phyloP scores from a whole-genome alignment of 2,329 filamentous ascomycete species.

The Trichoderma atroviride region DNA sequence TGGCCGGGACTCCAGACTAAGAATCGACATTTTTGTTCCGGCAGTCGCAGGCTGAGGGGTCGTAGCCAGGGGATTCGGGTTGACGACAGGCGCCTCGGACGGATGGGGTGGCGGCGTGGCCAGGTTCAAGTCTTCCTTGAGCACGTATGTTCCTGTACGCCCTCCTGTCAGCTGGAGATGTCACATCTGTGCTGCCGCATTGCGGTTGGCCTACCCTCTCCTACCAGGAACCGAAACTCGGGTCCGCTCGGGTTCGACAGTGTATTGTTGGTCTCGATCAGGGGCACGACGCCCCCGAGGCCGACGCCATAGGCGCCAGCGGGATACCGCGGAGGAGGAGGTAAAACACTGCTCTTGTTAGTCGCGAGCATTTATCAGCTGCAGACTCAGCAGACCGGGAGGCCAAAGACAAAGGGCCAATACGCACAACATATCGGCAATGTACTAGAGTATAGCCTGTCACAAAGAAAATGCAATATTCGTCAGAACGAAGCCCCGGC shows the following conservation, averaged over 20 bases:
- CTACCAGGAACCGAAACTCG: constrained; percentile 88
- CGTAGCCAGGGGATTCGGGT: constrained; percentile 89
- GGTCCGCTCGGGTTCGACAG: constrained; percentile 77
- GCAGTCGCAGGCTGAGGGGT: constrained; percentile 79
- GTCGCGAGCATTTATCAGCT: constrained; percentile 22
- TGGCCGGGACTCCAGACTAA: constrained; percentile 68
- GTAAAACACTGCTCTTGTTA: constrained; percentile 66
- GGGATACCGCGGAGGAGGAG: constrained; percentile 84
- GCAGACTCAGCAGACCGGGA: background rate
- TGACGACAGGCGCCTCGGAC: constrained; percentile 83
- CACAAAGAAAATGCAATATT: background rate
- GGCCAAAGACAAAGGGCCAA: background rate
- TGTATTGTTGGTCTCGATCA: constrained; percentile 94
- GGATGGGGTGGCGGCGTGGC: constrained; percentile 95
- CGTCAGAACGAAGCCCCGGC: background rate
- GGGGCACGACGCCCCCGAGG: constrained; percentile 67
- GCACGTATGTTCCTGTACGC: constrained; percentile 76
- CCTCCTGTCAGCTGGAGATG: constrained; percentile 25
- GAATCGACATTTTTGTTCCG: constrained; percentile 81
- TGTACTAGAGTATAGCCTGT: background rate
- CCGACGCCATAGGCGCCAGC: constrained; percentile 71
- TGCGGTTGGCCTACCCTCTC: constrained; percentile 68
- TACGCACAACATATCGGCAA: constrained; percentile 36
- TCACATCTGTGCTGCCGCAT: background rate
- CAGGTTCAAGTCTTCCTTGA: constrained; percentile 88